These are phyloP conservation scores for Lentinula edodes DNA, from an alignment of 768 basidiomycete genomes.

Conservation along the genomic window DNA sequence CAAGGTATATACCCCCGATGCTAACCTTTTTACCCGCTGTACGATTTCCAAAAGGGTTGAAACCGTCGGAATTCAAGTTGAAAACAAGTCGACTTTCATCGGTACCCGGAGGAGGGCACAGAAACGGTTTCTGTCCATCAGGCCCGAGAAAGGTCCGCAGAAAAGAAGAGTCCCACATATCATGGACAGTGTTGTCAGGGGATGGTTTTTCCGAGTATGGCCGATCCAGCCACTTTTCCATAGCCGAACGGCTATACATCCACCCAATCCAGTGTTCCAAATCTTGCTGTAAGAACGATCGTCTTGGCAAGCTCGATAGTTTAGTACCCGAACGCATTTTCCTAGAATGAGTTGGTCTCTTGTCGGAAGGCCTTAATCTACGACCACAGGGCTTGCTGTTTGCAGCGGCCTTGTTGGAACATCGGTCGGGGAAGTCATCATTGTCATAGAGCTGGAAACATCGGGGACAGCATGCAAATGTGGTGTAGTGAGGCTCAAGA, in stretches of 20 bases:
- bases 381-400: conserved; percentile 13
- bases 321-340: too few species aligned
- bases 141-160: conserved; percentile 21
- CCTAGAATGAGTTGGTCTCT: too few species aligned
- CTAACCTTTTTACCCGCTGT: conserved; percentile 20
- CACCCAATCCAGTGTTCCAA: conserved; percentile 21
- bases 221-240: conserved; percentile 22
- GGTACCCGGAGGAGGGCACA: background rate
- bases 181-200: conserved; percentile 6
- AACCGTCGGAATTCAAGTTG: conserved; percentile 25
- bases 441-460: conserved; percentile 19
- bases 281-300: conserved; percentile 22
- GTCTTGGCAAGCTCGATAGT: too few species aligned
- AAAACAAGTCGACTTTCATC: conserved; percentile 24
- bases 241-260: conserved; percentile 17
- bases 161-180: conserved; percentile 21
- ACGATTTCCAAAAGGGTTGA: conserved; percentile 26
- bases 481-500: conserved; percentile 13
- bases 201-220: background rate
- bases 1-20: conserved; percentile 24
- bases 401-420: conserved; percentile 12
- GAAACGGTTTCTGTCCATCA: conserved; percentile 18
- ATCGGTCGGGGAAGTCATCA: conserved; percentile 14
- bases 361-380: background rate
- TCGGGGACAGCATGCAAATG: conserved; percentile 19